Conservation (phyloP, 2,329 filamentous ascomycete species). For the Leptographium galeiforme region DNA sequence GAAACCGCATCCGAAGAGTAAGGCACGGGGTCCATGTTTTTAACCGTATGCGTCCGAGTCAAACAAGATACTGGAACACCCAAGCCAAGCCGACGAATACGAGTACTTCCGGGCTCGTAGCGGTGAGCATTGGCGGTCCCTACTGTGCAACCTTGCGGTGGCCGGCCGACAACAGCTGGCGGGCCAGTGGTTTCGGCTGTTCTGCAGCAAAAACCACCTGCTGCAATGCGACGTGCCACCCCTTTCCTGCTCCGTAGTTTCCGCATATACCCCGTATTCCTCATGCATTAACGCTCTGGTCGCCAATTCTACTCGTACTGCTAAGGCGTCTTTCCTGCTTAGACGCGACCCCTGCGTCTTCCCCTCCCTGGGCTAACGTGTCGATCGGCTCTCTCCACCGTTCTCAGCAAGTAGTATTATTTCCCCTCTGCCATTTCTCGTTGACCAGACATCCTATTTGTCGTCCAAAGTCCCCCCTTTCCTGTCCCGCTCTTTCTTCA, state of each 20-base stretch:
- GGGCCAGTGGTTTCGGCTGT: not conserved
- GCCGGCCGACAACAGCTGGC: not conserved
- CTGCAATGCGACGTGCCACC: not conserved
- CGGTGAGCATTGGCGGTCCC: too few relatives aligned
- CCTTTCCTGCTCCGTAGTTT: not conserved
- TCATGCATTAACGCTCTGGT: not conserved
- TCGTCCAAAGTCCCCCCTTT: not conserved
- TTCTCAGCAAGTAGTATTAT: not conserved
- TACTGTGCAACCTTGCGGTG: too few relatives aligned
- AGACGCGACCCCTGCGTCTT: not conserved
- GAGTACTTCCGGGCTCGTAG: too few relatives aligned
- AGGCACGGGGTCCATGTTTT: too few relatives aligned
- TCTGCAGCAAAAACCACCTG: not conserved
- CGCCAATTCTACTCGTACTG: not conserved
- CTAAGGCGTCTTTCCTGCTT: not conserved
- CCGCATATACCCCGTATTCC: not conserved
- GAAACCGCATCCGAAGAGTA: too few relatives aligned
- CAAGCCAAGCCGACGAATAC: too few relatives aligned
- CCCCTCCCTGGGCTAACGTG: not conserved
- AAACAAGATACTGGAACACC: too few relatives aligned
- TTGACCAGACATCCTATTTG: not conserved
- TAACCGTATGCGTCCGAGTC: too few relatives aligned
- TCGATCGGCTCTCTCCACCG: conserved; percentile 1
- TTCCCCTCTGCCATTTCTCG: not conserved
- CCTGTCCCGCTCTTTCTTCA: not conserved